Evolutionary conservation across 306 rosid species (phyloP).

Genomic region (Cyclanthera cordifolia): DNA sequence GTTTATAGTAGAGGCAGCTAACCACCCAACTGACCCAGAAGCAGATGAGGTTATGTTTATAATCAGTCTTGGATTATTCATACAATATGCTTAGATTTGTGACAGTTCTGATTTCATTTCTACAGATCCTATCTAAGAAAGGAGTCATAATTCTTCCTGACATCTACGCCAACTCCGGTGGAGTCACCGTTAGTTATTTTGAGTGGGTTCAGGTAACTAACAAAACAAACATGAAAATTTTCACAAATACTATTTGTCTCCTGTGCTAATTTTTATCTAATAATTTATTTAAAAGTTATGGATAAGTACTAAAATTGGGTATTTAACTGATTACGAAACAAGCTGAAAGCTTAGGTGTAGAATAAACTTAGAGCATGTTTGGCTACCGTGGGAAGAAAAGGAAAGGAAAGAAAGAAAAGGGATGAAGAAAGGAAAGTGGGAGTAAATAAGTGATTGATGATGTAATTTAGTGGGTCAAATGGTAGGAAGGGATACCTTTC

Average conservation of each 20-base stretch:
- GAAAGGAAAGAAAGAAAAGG: no score
- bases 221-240: background rate
- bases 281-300: no score
- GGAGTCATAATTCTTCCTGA: constrained; percentile 43
- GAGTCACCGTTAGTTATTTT: constrained; percentile 49
- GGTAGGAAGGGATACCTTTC: no score
- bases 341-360: background rate
- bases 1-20: constrained; percentile 48
- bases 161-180: constrained; percentile 45
- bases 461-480: no score
- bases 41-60: constrained; percentile 36
- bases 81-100: background rate
- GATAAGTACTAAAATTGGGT: no score
- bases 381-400: no score
- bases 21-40: constrained; percentile 51
- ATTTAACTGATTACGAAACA: background rate
- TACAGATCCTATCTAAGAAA: constrained; percentile 47
- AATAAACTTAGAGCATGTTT: background rate
- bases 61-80: background rate
- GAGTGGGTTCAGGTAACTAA: constrained; percentile 55
- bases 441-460: no score
- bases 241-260: no score
- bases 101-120: constrained; percentile 7
- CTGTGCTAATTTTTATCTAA: no score
- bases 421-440: no score